phyloP scores from a whole-genome alignment of 192 early-diverging fungal genomes.

The Gryganskiella cystojenkinii region DNA sequence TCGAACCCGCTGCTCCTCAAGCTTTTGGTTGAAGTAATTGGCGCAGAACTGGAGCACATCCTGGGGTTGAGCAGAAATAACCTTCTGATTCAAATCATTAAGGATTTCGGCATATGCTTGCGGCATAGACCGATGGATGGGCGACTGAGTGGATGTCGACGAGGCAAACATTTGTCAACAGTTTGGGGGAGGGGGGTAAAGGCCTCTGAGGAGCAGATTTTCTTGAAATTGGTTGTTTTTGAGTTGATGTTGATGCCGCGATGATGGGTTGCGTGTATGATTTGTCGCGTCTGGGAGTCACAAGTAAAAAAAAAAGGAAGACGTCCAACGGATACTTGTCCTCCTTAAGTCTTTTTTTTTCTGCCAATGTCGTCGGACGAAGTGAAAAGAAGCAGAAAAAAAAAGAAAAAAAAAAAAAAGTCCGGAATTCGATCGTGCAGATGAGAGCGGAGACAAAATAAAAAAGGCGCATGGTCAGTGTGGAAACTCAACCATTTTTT shows the following conservation, averaged over 20 bases:
- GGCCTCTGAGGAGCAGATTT: too few relatives aligned
- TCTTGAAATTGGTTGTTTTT: not conserved
- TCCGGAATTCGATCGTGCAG: too few relatives aligned
- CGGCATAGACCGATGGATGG: constrained; percentile 50
- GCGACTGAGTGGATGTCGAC: constrained; percentile 46
- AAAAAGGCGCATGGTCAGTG: too few relatives aligned
- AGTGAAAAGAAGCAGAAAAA: not conserved
- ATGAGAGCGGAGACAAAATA: too few relatives aligned
- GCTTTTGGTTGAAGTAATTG: constrained; percentile 87
- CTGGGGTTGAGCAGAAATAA: constrained; percentile 79
- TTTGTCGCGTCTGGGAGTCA: not conserved
- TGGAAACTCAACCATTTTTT: too few relatives aligned
- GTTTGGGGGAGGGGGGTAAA: too few relatives aligned
- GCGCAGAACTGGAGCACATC: constrained; percentile 96
- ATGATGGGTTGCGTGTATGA: not conserved
- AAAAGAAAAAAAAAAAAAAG: not conserved
- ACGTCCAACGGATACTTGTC: not conserved
- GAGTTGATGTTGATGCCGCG: not conserved
- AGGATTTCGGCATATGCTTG: constrained; percentile 71
- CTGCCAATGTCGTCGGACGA: not conserved
- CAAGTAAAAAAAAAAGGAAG: not conserved
- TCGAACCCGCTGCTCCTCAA: constrained; percentile 79
- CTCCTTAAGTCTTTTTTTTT: not conserved
- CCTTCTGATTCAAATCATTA: constrained; percentile 84
- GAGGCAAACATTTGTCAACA: constrained; percentile 48